Base-by-base conservation (phyloP, 1,139 yeast species). In the Pichia cactophila region DNA sequence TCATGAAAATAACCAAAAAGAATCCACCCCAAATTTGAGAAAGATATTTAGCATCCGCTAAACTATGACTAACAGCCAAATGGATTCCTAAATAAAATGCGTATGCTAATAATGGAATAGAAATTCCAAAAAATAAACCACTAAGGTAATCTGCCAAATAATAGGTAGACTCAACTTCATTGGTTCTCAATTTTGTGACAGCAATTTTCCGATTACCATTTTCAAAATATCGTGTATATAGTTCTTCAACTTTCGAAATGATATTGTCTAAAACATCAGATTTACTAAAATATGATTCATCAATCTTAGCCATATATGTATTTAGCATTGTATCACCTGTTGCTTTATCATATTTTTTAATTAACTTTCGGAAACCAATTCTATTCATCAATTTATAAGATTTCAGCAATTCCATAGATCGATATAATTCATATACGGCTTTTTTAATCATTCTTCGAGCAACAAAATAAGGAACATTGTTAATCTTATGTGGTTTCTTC, bases 1-100 rank as follows among this genome's bases (percentile, higher is more conserved):
- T 68, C 60, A 84, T 74, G 17, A 89, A 58, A 42, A 77, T 71
- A 6, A 84, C 66, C 50, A 89, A 62, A 56, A 89, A 78, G 64
- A 88, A 88, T 1, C 97, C 97, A 6, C 83, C 97, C 96, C 96
- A 92, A 5, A 92, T 74, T 60, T 94, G 97, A 44, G 92, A 66
- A 51, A 90, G 62, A 52, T 68, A 83, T 44, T 67, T 69, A 0
- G 81, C 86, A 54, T 78, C 82, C 1, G 79, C 77, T 16, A 77
- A 62, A 3, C 65, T 63, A 1, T 70, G 67, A 10, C 52, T 49
- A 0, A 62, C 41, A 0, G 80, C 69, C 45, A 68, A 70, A 46
- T 66, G 61, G 1, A 82, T 57, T 0, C 82, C 90, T 2, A 63
- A 55, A 50, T 75, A 77, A 4, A 83, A 50, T 0, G 78, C 81